Base-by-base conservation (phyloP, 164 flowering plant species). In the Macadamia tetraphylla region DNA sequence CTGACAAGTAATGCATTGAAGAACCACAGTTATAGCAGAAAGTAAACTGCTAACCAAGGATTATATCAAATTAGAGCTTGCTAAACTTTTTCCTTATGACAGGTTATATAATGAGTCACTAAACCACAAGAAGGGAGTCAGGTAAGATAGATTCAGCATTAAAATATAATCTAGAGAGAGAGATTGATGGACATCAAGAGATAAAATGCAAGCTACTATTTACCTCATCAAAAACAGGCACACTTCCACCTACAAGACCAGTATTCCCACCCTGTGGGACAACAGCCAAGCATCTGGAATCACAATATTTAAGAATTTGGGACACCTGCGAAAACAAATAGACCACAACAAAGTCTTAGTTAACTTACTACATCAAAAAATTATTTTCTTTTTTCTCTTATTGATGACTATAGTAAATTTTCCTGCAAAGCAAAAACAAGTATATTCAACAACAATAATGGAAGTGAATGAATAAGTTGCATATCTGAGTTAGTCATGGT, bases 201-300 rank as follows among this genome's bases (percentile, higher is more conserved):
- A n/a, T 29, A n/a, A 70, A 64, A 67, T 66, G 35, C 31, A 1
- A 58, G 48, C 40, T 40, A 64, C 42, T 14, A 55, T 0, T 69
- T 77, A 94, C 99, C 95, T 94, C 99, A 77, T 94, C 99, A 77
- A 87, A 94, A 70, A 94, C 96, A 69, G 99, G 99, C 29, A 92
- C 94, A 79, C 99, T 92, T 74, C 99, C 99, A 72, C 99, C 99
- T 9, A 94, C 99, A 67, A 94, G 97, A 66, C 97, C 92, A 62
- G 99, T 90, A 74, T 94, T 94, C 68, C 99, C 99, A 74, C 99
- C 97, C 79, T 94, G 99, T 29, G 99, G 97, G 74, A 92, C 98
- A 81, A 92, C 94, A 67, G 97, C 97, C 78, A 92, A 73, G 59
- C 81, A 51, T 80, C 97, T 90, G 17, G 94, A 88, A 75, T 88